Base-by-base conservation (phyloP, 2,329 filamentous ascomycete species). In the Arthrinium phaeospermum region DNA sequence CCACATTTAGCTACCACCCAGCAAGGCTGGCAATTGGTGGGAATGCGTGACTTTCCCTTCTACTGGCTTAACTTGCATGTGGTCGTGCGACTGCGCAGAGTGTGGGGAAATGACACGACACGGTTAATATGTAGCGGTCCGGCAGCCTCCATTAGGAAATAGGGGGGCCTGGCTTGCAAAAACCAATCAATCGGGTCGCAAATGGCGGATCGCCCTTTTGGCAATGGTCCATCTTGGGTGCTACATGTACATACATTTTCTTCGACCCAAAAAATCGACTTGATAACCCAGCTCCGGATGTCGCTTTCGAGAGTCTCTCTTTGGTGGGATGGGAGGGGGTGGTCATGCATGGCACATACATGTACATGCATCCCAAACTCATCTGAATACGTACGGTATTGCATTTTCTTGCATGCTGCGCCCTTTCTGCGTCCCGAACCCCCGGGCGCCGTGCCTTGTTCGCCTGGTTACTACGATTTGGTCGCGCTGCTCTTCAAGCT, bases 101-200 rank as follows among this genome's bases (percentile, higher is more conserved):
- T 64, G 57, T 64, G 57, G 57, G 34, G 57, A 41, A n/a, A n/a
- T 64, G 57, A 64, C 57, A 64, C 34, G 34, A 61, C 53, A 41
- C 19, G 57, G 57, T 22, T 24, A 64, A 64, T 64, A 34, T 64
- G n/a, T 41, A 34, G 5, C 57, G 57, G 57, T 5, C 19, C 34
- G 57, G 57, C 57, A n/a, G 34, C 22, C 57, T 64, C 57, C 57
- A 64, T 64, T 64, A 64, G 57, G 57, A 64, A 64, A 64, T 64
- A 41, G 57, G 22, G 30, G 27, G 24, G 16, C 30, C n/a, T 64
- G 57, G 8, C 34, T 14, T 57, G 27, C 16, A 2, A 19, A 19
- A 19, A 34, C 24, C 27, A 27, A 22, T 57, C 27, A 57, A 34
- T 57, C 51, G 51, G 51, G 51, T 57, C 27, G 5, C 4, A 14